Evolutionary conservation across 352 stramenopile genomes (phyloP), one percentile per base, ranked within the genome.

Genomic region (Phytophthora europaea): DNA sequence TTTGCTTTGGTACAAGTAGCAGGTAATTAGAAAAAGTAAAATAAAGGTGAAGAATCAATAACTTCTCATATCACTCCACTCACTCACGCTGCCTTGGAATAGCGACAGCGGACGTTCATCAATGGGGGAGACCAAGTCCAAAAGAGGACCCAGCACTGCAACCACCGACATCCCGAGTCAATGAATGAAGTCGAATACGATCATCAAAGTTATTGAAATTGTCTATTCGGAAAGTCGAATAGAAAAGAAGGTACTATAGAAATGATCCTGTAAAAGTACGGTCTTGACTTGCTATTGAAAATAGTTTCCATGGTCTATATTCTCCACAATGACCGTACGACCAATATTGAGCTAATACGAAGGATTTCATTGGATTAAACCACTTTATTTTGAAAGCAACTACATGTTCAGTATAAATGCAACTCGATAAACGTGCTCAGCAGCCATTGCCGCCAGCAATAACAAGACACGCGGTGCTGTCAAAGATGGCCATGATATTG

Each of bases 61-160:
- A n/a, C 65, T 72, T 72, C 59, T 80, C 75, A 80, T 82, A 82
- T 69, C 75, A 73, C 72, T 69, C 75, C 65, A 60, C 61, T 70
- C 74, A 81, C 75, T 82, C 70, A 80, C 75, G 72, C 75, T 81
- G 70, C 74, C 61, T 81, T 81, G 65, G 65, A 81, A 81, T 78
- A 76, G 70, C 70, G 67, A 78, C 74, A 78, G 60, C 70, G 74
- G 74, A 81, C 74, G 74, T 81, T 81, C 74, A 81, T 81, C 74
- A 81, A 78, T 26, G 72, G 64, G 73, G 48, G 55, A 51, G 57
- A 48, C 65, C 47, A 26, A 48, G 57, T 72, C 59, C 73, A 61
- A 66, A 67, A 75, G 47, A 68, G 56, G 60, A 63, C 56, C 22
- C 56, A 53, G 56, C 56, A 63, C 56, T 53, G 18, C 56, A 56